Evolutionary conservation across 371 early-diverging fungal genomes (phyloP).

Genomic region (Syncephalastrum contaminatum): DNA sequence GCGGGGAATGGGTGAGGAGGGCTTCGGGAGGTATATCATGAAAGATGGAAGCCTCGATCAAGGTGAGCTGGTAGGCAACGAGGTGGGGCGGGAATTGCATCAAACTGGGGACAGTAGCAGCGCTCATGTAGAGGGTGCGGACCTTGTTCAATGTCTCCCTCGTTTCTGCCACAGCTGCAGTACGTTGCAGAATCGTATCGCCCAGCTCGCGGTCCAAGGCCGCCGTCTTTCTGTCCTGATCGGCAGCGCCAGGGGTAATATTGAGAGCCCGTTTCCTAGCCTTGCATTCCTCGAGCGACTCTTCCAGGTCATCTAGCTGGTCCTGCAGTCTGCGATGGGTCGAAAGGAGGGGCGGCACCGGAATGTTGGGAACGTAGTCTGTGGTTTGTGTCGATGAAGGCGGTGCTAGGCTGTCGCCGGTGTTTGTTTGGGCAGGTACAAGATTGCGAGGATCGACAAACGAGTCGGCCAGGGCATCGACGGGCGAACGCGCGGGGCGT

Average conservation of each 20-base stretch:
- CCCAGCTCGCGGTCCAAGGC: constrained; percentile 28
- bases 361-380: constrained; percentile 43
- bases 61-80: constrained; percentile 68
- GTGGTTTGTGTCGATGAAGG: constrained; percentile 19
- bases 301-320: constrained; percentile 29
- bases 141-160: constrained; percentile 48
- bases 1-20: constrained; percentile 63
- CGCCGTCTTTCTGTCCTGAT: constrained; percentile 11
- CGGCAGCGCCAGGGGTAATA: constrained; percentile 5
- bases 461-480: constrained; percentile 18
- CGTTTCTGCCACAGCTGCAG: constrained; percentile 37
- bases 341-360: constrained; percentile 46
- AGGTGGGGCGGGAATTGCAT: constrained; percentile 62
- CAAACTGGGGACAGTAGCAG: constrained; percentile 55
- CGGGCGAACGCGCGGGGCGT: constrained; percentile 6
- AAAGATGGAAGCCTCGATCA: constrained; percentile 69
- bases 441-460: constrained; percentile 21
- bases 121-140: constrained; percentile 48
- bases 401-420: constrained; percentile 29
- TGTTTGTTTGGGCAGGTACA: constrained; percentile 36
- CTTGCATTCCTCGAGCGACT: constrained; percentile 21
- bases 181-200: constrained; percentile 38
- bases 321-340: constrained; percentile 41
- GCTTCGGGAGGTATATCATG: constrained; percentile 59
- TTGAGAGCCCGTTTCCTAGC: constrained; percentile 18